Percentiles rank a stretch among this genome's conserved stretches.
These are phyloP conservation scores for Thalia dealbata DNA, from an alignment of 176 grass and related monocot genomes.

Conservation along the genomic window DNA sequence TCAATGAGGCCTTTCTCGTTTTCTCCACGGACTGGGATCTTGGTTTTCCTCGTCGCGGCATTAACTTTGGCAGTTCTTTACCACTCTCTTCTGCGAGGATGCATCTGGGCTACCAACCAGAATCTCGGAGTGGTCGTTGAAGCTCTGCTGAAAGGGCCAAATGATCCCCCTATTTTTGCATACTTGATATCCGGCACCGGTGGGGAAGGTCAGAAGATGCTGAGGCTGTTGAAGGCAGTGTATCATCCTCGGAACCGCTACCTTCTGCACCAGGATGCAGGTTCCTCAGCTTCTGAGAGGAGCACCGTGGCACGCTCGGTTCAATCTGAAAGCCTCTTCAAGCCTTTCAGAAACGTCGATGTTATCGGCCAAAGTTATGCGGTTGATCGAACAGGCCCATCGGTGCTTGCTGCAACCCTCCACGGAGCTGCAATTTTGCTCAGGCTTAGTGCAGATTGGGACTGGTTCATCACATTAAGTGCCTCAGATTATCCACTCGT, in stretches of 20 bases:
- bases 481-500: slow-evolving; percentile 54
- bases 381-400: slow-evolving; percentile 31
- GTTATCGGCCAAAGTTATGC: slow-evolving; percentile 30
- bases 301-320: slow-evolving; percentile 13
- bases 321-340: slow-evolving; percentile 14
- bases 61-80: slow-evolving; percentile 4
- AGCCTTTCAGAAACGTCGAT: slow-evolving; percentile 34
- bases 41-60: background rate
- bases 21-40: background rate
- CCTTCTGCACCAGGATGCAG: slow-evolving; percentile 51
- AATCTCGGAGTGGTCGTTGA: background rate
- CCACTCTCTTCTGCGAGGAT: slow-evolving; percentile 2
- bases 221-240: slow-evolving; percentile 31
- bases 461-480: slow-evolving; percentile 59
- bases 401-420: slow-evolving; percentile 37
- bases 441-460: slow-evolving; percentile 28
- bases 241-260: slow-evolving; percentile 60
- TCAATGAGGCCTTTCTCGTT: background rate
- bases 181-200: slow-evolving; percentile 59
- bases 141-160: background rate
- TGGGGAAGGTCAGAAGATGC: slow-evolving; percentile 25
- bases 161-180: slow-evolving; percentile 29
- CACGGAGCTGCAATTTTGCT: slow-evolving; percentile 58
- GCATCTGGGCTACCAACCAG: background rate
- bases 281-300: slow-evolving; percentile 21